Conservation (phyloP, 306 rosid species). For the Gynostemma pentaphyllum region DNA sequence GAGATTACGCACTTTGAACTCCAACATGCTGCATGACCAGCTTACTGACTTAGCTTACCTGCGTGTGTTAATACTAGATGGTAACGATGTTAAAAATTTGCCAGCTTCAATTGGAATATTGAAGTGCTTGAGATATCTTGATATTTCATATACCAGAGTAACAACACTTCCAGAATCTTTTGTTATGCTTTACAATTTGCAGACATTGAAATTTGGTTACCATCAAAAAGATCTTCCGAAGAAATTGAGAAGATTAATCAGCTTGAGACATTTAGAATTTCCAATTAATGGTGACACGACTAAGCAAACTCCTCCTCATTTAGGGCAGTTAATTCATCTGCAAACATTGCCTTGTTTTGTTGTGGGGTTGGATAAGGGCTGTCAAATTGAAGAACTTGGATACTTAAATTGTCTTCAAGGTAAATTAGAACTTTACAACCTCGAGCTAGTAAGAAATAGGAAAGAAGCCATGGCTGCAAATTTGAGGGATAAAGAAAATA, state of each 20-base stretch:
- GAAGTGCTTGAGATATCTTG: conserved; percentile 2
- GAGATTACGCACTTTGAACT: no score
- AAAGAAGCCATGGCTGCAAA: background rate
- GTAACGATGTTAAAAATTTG: background rate
- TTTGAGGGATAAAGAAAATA: background rate
- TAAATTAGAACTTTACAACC: background rate
- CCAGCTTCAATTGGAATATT: background rate
- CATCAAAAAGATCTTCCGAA: background rate
- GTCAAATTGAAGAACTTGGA: background rate
- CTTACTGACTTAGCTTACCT: background rate
- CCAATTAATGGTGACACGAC: background rate
- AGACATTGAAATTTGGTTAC: background rate
- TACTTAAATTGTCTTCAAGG: background rate
- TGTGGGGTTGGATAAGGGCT: background rate
- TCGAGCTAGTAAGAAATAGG: background rate
- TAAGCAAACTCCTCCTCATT: background rate
- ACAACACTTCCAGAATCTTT: background rate
- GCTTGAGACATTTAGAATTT: background rate
- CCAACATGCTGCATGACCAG: background rate
- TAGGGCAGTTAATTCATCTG: background rate
- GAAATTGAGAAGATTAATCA: background rate
- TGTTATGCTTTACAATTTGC: background rate
- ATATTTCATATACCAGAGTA: background rate
- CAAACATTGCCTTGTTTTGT: background rate
- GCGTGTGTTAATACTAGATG: background rate